Percentiles rank a stretch among this genome's conserved stretches.
These are phyloP conservation scores for Fusarium newnesense DNA, from an alignment of 2,329 filamentous ascomycete species.

Conservation along the genomic window DNA sequence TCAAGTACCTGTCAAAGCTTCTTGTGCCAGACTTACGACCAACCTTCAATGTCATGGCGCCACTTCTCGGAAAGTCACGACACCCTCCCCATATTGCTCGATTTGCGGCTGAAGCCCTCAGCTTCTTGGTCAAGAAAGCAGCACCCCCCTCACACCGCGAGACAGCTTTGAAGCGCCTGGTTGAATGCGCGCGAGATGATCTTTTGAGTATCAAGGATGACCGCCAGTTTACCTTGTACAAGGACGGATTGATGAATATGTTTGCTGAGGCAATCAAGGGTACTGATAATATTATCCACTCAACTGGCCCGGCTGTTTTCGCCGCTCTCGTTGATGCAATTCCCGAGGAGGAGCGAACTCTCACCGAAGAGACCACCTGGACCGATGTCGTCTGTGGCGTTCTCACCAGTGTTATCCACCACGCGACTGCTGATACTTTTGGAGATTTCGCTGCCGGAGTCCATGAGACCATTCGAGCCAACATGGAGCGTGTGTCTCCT, in stretches of 20 bases:
- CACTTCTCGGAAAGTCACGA: conserved; percentile 82
- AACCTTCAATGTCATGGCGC: conserved; percentile 83
- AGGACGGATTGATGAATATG: conserved; percentile 90
- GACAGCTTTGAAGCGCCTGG: conserved; percentile 74
- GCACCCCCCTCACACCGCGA: conserved; percentile 81
- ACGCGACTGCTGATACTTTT: conserved; percentile 80
- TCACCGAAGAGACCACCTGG: conserved; percentile 62
- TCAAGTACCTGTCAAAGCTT: conserved; percentile 94
- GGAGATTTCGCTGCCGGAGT: conserved; percentile 72
- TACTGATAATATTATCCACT: conserved; percentile 68
- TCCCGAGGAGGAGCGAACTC: conserved; percentile 60
- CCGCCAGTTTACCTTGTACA: conserved; percentile 74
- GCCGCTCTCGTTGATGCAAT: conserved; percentile 62
- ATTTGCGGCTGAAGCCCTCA: conserved; percentile 94
- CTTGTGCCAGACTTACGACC: conserved; percentile 87
- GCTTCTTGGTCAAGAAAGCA: conserved; percentile 91
- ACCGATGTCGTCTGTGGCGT: conserved; percentile 78
- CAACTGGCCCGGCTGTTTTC: conserved; percentile 65
- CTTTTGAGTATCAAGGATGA: conserved; percentile 64
- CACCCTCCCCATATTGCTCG: conserved; percentile 89
- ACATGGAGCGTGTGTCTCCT: conserved; percentile 47
- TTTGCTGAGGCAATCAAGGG: conserved; percentile 84
- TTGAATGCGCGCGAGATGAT: conserved; percentile 78
- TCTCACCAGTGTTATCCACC: conserved; percentile 83
- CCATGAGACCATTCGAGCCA: conserved; percentile 57